These are phyloP conservation scores for Aureococcus anophagefferens DNA, from an alignment of 108 stramenopile genomes.

Conservation along the genomic window DNA sequence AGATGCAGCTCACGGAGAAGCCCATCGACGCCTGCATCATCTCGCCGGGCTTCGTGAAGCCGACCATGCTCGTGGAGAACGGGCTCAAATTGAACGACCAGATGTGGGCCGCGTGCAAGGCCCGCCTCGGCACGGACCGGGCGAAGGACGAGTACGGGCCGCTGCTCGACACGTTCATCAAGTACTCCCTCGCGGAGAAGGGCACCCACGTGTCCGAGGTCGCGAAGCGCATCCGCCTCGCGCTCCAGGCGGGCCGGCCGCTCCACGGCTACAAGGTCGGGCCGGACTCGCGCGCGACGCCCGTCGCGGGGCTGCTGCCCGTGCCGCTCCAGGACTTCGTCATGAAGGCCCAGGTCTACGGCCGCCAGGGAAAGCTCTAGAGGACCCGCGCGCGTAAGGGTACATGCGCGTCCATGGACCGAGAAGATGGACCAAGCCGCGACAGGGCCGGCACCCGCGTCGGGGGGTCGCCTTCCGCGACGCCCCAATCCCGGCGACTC, in stretches of 20 bases:
- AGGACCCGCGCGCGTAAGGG: too few species aligned
- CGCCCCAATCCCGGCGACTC: too few species aligned
- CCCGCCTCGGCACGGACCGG: neutral
- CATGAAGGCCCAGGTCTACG: too few species aligned
- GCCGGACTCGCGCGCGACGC: conserved; percentile 28
- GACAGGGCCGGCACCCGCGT: too few species aligned
- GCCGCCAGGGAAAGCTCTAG: too few species aligned
- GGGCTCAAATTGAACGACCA: conserved; percentile 24
- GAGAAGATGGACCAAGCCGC: too few species aligned
- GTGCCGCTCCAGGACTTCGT: too few species aligned
- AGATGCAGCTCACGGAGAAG: conserved; percentile 23
- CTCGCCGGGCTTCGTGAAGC: conserved; percentile 32
- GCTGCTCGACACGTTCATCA: conserved; percentile 27
- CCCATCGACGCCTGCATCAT: conserved; percentile 21
- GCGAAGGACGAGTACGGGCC: conserved; percentile 35
- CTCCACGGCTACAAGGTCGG: conserved; percentile 32
- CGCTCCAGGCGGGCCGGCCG: conserved; percentile 18
- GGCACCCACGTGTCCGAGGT: conserved; percentile 38
- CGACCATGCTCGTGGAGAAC: conserved; percentile 36
- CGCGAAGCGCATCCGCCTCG: conserved; percentile 24
- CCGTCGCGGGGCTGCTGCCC: conserved; percentile 39
- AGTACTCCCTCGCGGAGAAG: conserved; percentile 24
- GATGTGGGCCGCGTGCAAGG: conserved; percentile 31
- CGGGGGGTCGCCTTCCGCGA: too few species aligned
- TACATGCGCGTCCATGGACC: too few species aligned